phyloP scores from a whole-genome alignment of 139 green algal species.

The Pseudopediastrum boryanum region DNA sequence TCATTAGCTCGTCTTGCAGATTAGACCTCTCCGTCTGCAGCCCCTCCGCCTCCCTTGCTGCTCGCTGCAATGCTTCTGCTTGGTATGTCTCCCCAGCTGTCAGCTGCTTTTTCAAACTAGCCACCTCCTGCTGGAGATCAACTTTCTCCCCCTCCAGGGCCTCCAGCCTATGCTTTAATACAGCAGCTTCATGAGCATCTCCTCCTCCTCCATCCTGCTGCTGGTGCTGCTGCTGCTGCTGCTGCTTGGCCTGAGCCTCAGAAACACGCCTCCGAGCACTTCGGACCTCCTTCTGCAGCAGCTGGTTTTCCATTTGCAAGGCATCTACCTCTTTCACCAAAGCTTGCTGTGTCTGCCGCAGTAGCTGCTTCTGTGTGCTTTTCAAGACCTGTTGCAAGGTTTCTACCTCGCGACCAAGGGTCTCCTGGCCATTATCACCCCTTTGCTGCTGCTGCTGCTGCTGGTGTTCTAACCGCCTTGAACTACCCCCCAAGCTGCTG shows the following conservation, averaged over 20 bases:
- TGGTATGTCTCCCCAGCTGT: neutral
- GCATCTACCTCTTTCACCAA: no score
- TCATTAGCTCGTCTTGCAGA: no score
- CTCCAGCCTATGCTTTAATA: neutral
- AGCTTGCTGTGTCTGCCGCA: no score
- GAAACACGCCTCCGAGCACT: no score
- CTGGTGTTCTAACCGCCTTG: neutral
- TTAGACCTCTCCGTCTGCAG: no score
- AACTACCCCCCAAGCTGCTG: neutral
- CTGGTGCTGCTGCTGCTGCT: neutral
- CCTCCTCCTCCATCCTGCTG: no score
- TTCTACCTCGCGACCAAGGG: no score
- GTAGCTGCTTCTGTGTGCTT: no score
- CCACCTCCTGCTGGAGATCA: neutral
- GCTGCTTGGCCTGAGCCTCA: neutral
- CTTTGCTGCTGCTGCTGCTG: conserved; percentile 14
- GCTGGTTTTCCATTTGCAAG: no score
- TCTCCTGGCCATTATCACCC: no score
- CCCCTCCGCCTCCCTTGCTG: conserved; percentile 3
- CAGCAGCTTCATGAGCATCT: neutral
- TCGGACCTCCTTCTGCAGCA: no score
- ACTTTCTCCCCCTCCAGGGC: neutral
- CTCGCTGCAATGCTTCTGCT: neutral
- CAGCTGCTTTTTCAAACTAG: neutral
- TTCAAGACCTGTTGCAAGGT: no score